Conservation (phyloP, 805 yeast species). For the Yarrowia sp. region DNA sequence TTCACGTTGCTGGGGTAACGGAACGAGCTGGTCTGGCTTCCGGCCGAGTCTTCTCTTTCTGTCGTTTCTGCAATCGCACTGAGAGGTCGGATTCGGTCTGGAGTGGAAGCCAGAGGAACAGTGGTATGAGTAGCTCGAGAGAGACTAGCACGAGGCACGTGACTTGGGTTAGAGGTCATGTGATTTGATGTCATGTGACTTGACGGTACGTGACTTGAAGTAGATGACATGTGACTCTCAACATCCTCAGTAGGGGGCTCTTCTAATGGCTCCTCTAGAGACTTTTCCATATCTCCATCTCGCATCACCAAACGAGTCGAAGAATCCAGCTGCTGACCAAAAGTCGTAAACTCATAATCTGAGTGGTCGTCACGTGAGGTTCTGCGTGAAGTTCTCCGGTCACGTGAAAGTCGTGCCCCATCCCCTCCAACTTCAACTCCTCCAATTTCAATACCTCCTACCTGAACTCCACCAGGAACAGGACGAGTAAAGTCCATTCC, state of each 20-base stretch:
- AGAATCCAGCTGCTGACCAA: neutral
- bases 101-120: neutral
- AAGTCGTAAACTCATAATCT: neutral
- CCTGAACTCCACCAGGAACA: slow-evolving; percentile 1
- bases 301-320: neutral
- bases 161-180: too few relatives aligned
- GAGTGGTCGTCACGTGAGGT: neutral
- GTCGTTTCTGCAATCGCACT: neutral
- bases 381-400: neutral
- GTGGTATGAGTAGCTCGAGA: neutral
- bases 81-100: neutral
- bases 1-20: neutral
- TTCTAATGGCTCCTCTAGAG: slow-evolving; percentile 3
- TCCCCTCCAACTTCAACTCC: neutral
- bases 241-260: too few relatives aligned
- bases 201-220: too few relatives aligned
- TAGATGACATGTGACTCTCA: too few relatives aligned
- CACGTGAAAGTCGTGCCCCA: neutral
- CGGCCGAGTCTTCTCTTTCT: neutral
- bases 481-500: slow-evolving; percentile 5
- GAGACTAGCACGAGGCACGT: neutral
- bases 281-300: neutral
- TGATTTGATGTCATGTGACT: too few relatives aligned
- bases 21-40: neutral
- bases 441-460: neutral